Conservation (phyloP, 2,329 filamentous ascomycete species). For the Tolypocladium inflatum region DNA sequence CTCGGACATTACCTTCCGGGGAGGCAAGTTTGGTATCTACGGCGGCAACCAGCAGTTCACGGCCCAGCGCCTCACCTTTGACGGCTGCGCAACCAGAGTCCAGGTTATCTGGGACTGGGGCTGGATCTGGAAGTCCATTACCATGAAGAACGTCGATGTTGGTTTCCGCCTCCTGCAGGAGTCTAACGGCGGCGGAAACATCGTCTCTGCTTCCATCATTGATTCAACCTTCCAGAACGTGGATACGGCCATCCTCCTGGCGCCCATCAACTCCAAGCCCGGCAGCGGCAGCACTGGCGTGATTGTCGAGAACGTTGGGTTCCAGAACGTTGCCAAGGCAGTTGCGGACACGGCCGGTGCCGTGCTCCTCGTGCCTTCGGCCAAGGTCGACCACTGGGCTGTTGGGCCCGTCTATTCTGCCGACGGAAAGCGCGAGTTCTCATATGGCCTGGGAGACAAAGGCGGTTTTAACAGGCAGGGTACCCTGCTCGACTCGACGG, state of each 20-base stretch:
- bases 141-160: conserved; percentile 3
- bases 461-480: no score
- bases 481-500: background rate
- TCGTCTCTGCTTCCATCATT: background rate
- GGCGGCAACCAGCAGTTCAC: conserved; percentile 58
- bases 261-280: no score
- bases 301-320: background rate
- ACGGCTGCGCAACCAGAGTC: conserved; percentile 53
- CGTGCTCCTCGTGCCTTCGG: background rate
- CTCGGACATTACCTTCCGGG: conserved; percentile 53
- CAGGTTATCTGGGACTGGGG: conserved; percentile 67
- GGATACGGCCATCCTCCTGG: no score
- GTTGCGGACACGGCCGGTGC: background rate
- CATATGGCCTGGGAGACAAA: no score
- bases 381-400: background rate
- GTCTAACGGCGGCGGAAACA: no score
- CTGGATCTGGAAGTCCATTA: conserved; percentile 38
- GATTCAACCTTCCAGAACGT: background rate
- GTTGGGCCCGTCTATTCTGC: background rate
- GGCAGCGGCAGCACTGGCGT: background rate
- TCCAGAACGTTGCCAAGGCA: background rate
- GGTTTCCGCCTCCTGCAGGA: conserved; percentile 4
- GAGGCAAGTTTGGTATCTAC: conserved; percentile 38
- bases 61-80: conserved; percentile 56
- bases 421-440: no score